These are phyloP conservation scores for Ceratocystis diversiconidia DNA, from an alignment of 2,329 filamentous ascomycete species.

Conservation along the genomic window DNA sequence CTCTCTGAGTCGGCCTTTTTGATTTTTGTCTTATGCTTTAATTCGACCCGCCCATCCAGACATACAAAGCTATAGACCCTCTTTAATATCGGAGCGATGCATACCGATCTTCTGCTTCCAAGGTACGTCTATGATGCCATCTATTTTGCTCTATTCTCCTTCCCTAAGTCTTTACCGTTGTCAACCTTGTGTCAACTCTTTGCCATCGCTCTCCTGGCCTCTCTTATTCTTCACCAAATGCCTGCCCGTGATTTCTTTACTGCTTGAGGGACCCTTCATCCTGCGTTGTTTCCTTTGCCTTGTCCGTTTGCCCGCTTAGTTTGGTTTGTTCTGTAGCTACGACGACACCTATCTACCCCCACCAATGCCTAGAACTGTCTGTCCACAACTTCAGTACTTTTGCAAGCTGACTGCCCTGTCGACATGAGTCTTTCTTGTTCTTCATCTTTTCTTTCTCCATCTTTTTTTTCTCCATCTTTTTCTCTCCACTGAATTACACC, in stretches of 20 bases:
- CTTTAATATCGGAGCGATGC: constrained; percentile 7
- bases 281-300: too few relatives aligned
- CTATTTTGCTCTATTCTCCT: not conserved
- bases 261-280: too few relatives aligned
- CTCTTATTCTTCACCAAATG: too few relatives aligned
- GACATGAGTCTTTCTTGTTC: not conserved
- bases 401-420: not conserved
- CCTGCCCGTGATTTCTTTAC: too few relatives aligned
- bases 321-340: too few relatives aligned
- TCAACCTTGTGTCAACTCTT: not conserved
- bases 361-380: too few relatives aligned
- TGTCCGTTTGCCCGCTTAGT: too few relatives aligned
- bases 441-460: not conserved
- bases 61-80: not conserved
- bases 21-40: not conserved
- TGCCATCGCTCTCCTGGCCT: not conserved
- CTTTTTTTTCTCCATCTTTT: not conserved
- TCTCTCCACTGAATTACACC: too few relatives aligned
- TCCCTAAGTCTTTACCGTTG: too few relatives aligned
- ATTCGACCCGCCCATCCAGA: too few relatives aligned
- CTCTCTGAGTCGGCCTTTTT: not conserved
- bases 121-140: not conserved
- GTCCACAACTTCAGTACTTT: too few relatives aligned
- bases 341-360: too few relatives aligned
- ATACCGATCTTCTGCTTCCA: constrained; percentile 9